These are phyloP conservation scores for Copromyces sp. DNA, from an alignment of 495 filamentous ascomycete species.

Conservation along the genomic window DNA sequence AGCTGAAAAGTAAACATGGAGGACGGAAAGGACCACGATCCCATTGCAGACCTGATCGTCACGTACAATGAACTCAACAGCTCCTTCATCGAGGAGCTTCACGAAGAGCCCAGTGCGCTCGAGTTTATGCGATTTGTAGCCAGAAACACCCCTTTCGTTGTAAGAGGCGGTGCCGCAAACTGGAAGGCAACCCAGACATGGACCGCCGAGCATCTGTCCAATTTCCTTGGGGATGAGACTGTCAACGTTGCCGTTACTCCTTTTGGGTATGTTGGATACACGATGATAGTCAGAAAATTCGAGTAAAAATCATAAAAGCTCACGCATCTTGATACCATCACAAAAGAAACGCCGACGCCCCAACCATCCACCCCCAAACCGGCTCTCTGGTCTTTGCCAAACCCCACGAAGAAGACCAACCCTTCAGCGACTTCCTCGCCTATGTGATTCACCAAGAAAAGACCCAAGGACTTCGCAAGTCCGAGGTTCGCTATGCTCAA, in stretches of 20 bases:
- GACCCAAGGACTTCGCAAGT: not conserved
- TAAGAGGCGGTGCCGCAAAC: slow-evolving; percentile 42
- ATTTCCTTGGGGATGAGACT: slow-evolving; percentile 36
- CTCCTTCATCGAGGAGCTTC: slow-evolving; percentile 42
- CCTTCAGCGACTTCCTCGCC: slow-evolving; percentile 36
- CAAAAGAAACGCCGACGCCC: slow-evolving; percentile 51
- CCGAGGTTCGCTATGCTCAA: slow-evolving; percentile 44
- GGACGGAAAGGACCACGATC: slow-evolving; percentile 12
- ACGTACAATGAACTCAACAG: slow-evolving; percentile 61
- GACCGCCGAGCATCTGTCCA: slow-evolving; percentile 44
- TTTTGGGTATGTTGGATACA: slow-evolving; percentile 37
- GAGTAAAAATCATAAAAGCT: not conserved
- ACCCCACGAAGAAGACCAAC: slow-evolving; percentile 43
- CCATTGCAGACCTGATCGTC: slow-evolving; percentile 45
- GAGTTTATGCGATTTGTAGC: slow-evolving; percentile 65
- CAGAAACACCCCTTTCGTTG: slow-evolving; percentile 58
- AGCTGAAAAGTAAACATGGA: not conserved
- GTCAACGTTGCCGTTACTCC: slow-evolving; percentile 68
- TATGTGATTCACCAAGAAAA: slow-evolving; percentile 34
- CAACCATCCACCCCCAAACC: slow-evolving; percentile 25
- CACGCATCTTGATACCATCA: not conserved
- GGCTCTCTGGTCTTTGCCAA: slow-evolving; percentile 42
- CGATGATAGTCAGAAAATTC: no score
- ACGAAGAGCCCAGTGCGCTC: slow-evolving; percentile 53
- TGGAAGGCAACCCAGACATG: slow-evolving; percentile 54